phyloP scores from a whole-genome alignment of 2,329 filamentous ascomycete genomes.

The Aspergillus cejpii region DNA sequence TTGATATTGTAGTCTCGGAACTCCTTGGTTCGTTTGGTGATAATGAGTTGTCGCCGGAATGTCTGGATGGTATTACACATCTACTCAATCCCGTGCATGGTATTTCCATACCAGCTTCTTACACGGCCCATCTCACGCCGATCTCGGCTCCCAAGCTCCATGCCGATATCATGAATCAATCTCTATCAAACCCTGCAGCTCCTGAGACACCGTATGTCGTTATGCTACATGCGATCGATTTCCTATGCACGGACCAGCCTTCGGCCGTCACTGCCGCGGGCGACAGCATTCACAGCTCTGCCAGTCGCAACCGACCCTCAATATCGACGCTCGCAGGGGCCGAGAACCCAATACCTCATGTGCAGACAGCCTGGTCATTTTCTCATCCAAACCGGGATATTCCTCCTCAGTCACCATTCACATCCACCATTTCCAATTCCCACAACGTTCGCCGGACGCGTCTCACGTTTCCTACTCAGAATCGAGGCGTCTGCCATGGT shows the following conservation, averaged over 20 bases:
- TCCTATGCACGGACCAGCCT: conserved; percentile 63
- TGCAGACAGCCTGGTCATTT: conserved; percentile 43
- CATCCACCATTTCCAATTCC: conserved; percentile 64
- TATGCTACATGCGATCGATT: conserved; percentile 83
- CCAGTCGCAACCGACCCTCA: conserved; percentile 23
- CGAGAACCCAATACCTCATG: conserved; percentile 33
- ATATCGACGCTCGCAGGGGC: conserved; percentile 25
- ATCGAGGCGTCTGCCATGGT: conserved; percentile 80
- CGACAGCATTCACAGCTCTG: conserved; percentile 14
- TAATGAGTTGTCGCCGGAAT: conserved; percentile 95
- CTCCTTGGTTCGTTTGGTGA: conserved; percentile 89
- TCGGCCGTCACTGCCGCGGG: conserved; percentile 12
- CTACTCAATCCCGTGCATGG: conserved; percentile 73
- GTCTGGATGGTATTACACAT: conserved; percentile 89
- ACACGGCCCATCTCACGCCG: conserved; percentile 89
- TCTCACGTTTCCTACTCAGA: conserved; percentile 67
- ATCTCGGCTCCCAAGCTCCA: conserved; percentile 81
- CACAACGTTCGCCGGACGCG: conserved; percentile 81
- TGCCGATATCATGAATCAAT: conserved; percentile 66
- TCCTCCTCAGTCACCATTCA: conserved; percentile 25
- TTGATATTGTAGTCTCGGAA: conserved; percentile 92
- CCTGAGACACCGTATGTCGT: conserved; percentile 94
- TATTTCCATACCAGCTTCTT: conserved; percentile 87
- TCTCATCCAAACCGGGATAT: conserved; percentile 39
- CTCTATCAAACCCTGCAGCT: conserved; percentile 58